Percentiles rank a stretch among this genome's conserved stretches.
These are phyloP conservation scores for Helminthosporium solani DNA, from an alignment of 2,329 filamentous ascomycete genomes.

Conservation along the genomic window DNA sequence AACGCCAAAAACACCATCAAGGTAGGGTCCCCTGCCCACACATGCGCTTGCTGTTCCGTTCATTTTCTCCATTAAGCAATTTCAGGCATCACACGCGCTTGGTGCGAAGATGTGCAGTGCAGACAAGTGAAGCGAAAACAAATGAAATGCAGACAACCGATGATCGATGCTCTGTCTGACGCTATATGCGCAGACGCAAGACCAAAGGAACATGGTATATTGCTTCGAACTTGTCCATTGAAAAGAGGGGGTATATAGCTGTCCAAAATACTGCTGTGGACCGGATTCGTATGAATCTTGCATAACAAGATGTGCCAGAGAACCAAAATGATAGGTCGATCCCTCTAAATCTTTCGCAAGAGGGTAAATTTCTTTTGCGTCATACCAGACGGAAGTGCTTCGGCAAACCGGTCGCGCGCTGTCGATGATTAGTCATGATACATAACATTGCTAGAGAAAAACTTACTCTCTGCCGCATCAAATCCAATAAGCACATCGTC, in stretches of 20 bases:
- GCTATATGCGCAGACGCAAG: neutral
- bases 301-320: neutral
- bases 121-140: too few relatives aligned
- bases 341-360: conserved; percentile 40
- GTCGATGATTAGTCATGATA: conserved; percentile 20
- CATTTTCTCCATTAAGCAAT: too few relatives aligned
- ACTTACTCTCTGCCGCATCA: conserved; percentile 73
- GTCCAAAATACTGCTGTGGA: neutral
- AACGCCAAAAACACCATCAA: too few relatives aligned
- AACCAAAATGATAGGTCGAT: neutral
- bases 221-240: neutral
- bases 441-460: neutral
- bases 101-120: too few relatives aligned
- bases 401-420: conserved; percentile 50
- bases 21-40: too few relatives aligned
- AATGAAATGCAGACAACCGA: too few relatives aligned
- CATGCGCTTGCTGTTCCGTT: too few relatives aligned
- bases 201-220: neutral
- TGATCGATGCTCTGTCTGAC: too few relatives aligned
- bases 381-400: conserved; percentile 48
- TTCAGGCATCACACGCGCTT: too few relatives aligned
- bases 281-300: neutral
- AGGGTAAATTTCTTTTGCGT: conserved; percentile 46
- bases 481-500: conserved; percentile 88
- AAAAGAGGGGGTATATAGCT: conserved; percentile 1